These are phyloP conservation scores for Acidiella bohemica DNA, from an alignment of 495 filamentous ascomycete species.

Conservation along the genomic window DNA sequence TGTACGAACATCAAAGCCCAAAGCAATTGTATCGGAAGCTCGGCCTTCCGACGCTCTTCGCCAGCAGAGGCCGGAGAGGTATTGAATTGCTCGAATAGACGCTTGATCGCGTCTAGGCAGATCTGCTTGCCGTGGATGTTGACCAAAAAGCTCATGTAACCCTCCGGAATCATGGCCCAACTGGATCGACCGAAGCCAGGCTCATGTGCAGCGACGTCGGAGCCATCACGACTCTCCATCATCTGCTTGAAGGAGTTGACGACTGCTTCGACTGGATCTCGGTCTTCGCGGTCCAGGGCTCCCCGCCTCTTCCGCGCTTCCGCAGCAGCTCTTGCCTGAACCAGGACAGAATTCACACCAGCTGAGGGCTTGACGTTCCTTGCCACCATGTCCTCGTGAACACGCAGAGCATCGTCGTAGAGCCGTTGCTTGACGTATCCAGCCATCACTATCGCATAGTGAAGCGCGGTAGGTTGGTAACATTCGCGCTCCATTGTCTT, in stretches of 20 bases:
- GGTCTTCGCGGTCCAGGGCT: too few relatives aligned
- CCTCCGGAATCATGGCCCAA: constrained; percentile 20
- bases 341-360: constrained; percentile 35
- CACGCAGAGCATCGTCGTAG: constrained; percentile 37
- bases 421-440: constrained; percentile 44
- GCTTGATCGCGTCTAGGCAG: constrained; percentile 39
- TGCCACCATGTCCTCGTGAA: constrained; percentile 40
- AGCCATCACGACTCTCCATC: too few relatives aligned
- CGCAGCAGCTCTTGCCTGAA: constrained; percentile 32
- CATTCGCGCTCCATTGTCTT: constrained; percentile 43
- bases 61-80: too few relatives aligned
- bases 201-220: constrained; percentile 23
- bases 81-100: constrained; percentile 44
- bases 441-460: constrained; percentile 64
- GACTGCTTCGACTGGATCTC: too few relatives aligned
- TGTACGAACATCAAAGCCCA: constrained; percentile 52
- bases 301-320: too few relatives aligned
- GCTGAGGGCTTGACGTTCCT: constrained; percentile 34
- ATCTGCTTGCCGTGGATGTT: constrained; percentile 45
- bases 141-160: constrained; percentile 48
- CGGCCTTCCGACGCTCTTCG: constrained; percentile 13
- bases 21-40: constrained; percentile 44
- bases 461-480: constrained; percentile 47
- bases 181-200: too few relatives aligned
- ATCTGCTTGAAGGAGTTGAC: constrained; percentile 5